Base-by-base conservation (phyloP, 2,329 filamentous ascomycete genomes). In the Fusarium agapanthi region DNA sequence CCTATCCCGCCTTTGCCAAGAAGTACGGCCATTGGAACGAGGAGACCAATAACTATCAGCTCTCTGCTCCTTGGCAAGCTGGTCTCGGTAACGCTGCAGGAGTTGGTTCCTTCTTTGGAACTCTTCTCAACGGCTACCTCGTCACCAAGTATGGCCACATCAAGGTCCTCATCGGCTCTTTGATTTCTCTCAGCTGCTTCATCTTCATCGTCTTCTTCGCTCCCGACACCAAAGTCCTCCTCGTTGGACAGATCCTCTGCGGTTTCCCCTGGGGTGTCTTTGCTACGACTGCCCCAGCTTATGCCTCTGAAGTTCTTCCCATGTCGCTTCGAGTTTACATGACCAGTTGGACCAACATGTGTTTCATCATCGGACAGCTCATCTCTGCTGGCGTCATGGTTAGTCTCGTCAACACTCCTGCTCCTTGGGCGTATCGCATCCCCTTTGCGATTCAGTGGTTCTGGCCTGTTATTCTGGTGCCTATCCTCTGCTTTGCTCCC, bases 51-150 rank as follows among this genome's bases (percentile, higher is more conserved):
- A 67, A 73, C 35, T 79, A 80, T 56, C 78, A 87, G 67, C 78
- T 89, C 32, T 79, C 83, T 0, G 83, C 85, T 0, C 72, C 82
- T 1, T 89, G 88, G 88, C 86, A 88, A 73, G 82, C 85, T 6
- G 86, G 82, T 0, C 76, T 89, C 1, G 79, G 80, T 32, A 85
- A 85, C 35, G 85, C 81, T 4, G 79, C 83, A 0, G 77, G 81
- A 22, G 81, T 85, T 14, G 87, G 87, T 8, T 81, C 83, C 20
- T 85, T 89, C 26, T 61, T 88, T 6, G 87, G 87, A 2, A 80
- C 86, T 7, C 78, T 86, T 15, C 65, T 86, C 28, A 86, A 85
- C 63, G 87, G 87, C 7, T 81, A 81, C 57, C 72, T 87, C 16
- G 82, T 84, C 20, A 81, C 86, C 40, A 78, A 80, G 7, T 83